A percentile compares a stretch with the other conserved stretches of the same genome.
phyloP scores from a whole-genome alignment of 371 early-diverging fungal genomes.

The Polyrhizophydium stewartii region DNA sequence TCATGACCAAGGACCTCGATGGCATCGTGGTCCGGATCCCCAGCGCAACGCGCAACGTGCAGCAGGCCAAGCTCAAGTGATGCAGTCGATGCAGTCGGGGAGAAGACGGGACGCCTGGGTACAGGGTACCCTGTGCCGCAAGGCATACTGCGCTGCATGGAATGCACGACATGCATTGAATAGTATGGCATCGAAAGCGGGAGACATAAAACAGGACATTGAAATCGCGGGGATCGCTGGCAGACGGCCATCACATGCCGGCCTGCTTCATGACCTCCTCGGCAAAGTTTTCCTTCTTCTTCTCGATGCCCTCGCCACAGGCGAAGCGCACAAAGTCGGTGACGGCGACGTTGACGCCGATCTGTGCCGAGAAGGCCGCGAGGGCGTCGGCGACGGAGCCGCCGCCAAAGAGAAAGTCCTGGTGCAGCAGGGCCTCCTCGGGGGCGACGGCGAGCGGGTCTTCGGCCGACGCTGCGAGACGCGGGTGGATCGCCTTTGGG shows the following conservation, averaged over 20 bases:
- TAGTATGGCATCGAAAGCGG: no score
- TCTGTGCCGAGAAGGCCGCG: slow-evolving; percentile 36
- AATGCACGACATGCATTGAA: no score
- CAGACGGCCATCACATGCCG: no score
- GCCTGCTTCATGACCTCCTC: slow-evolving; percentile 58
- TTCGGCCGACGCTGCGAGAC: slow-evolving; percentile 10
- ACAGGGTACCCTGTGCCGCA: no score
- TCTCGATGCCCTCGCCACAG: slow-evolving; percentile 83
- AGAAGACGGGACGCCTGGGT: no score
- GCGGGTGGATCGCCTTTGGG: slow-evolving; percentile 32
- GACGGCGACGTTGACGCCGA: slow-evolving; percentile 42
- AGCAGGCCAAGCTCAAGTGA: slow-evolving; percentile 20
- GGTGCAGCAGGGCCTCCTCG: slow-evolving; percentile 58
- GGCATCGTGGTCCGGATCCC: slow-evolving; percentile 90
- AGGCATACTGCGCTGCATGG: no score
- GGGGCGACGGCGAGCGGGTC: slow-evolving; percentile 19
- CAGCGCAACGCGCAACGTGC: slow-evolving; percentile 91
- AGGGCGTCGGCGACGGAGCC: slow-evolving; percentile 64
- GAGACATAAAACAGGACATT: no score
- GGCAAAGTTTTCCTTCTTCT: slow-evolving; percentile 68
- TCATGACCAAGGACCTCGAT: slow-evolving; percentile 78
- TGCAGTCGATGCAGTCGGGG: no score
- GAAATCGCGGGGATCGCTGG: no score
- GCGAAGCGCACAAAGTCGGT: slow-evolving; percentile 73
- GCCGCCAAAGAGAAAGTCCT: slow-evolving; percentile 75